A percentile compares a stretch with the other conserved stretches of the same genome.
These are phyloP conservation scores for Spencermartinsiella ligniputridi DNA, from an alignment of 1,139 yeast genomes.

Conservation along the genomic window DNA sequence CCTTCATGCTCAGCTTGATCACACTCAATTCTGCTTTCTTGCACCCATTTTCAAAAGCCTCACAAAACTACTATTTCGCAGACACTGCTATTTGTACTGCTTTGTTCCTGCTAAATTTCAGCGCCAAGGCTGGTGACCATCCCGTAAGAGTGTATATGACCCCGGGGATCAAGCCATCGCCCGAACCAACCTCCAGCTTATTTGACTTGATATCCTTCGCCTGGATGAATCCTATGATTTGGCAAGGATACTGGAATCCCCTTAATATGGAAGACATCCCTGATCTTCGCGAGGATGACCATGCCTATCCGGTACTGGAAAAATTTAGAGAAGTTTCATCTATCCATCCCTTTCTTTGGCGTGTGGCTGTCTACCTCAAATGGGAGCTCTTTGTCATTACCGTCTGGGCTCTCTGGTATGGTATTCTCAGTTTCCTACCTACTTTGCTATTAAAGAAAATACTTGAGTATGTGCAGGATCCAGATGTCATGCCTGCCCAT, in stretches of 20 bases:
- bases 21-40: conserved; percentile 63
- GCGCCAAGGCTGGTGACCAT: conserved; percentile 58
- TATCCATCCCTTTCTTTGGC: conserved; percentile 45
- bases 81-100: conserved; percentile 35
- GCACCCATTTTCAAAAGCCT: conserved; percentile 38
- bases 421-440: conserved; percentile 69
- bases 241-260: conserved; percentile 56
- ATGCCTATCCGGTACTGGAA: conserved; percentile 64
- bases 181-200: conserved; percentile 64
- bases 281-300: conserved; percentile 81
- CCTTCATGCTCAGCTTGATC: conserved; percentile 49
- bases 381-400: conserved; percentile 60
- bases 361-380: conserved; percentile 59
- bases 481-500: conserved; percentile 52
- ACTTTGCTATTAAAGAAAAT: conserved; percentile 71
- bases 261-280: conserved; percentile 66
- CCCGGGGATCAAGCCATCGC: conserved; percentile 57
- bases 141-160: conserved; percentile 36
- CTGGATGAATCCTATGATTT: conserved; percentile 71
- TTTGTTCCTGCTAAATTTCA: conserved; percentile 48
- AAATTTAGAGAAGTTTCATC: conserved; percentile 46
- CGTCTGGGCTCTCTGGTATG: conserved; percentile 63
- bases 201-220: conserved; percentile 61
- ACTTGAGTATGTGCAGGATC: conserved; percentile 79
- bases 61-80: conserved; percentile 33